A percentile compares a stretch with the other conserved stretches of the same genome.
Conservation (phyloP, 1,139 yeast species). For the Lodderomyces beijingensis region DNA sequence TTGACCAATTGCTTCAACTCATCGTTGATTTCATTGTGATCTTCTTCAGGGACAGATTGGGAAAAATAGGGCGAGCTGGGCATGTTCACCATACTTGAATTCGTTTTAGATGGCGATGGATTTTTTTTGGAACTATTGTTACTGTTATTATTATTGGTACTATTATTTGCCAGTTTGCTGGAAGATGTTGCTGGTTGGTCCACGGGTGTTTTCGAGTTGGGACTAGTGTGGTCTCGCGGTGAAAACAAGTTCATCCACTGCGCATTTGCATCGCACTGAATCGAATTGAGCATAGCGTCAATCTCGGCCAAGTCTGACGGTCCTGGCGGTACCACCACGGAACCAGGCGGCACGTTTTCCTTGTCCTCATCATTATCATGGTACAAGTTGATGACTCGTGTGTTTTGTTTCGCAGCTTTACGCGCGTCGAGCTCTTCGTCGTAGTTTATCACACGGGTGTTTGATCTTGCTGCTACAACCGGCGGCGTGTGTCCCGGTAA, state of each 20-base stretch:
- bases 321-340: slow-evolving; percentile 2
- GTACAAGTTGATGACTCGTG: slow-evolving; percentile 38
- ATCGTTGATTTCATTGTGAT: slow-evolving; percentile 9
- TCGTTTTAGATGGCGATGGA: slow-evolving; percentile 17
- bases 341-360: slow-evolving; percentile 38
- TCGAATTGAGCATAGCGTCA: slow-evolving; percentile 38
- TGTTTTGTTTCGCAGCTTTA: slow-evolving; percentile 45
- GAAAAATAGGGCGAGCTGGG: slow-evolving; percentile 36
- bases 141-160: slow-evolving; percentile 16
- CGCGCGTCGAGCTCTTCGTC: slow-evolving; percentile 20
- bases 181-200: slow-evolving; percentile 15
- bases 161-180: slow-evolving; percentile 14
- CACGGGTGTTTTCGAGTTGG: slow-evolving; percentile 35
- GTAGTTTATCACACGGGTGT: slow-evolving; percentile 40
- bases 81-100: slow-evolving; percentile 30
- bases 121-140: slow-evolving; percentile 7
- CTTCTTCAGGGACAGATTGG: slow-evolving; percentile 4
- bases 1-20: slow-evolving; percentile 10
- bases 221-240: slow-evolving; percentile 42
- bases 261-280: slow-evolving; percentile 18
- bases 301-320: slow-evolving; percentile 27
- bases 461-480: slow-evolving; percentile 46
- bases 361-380: slow-evolving; percentile 39
- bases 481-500: slow-evolving; percentile 45
- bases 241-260: slow-evolving; percentile 42